Evolutionary conservation across 352 stramenopile species (phyloP), one percentile per base, ranked within the genome.

Genomic region (Pythium plurisporium): DNA sequence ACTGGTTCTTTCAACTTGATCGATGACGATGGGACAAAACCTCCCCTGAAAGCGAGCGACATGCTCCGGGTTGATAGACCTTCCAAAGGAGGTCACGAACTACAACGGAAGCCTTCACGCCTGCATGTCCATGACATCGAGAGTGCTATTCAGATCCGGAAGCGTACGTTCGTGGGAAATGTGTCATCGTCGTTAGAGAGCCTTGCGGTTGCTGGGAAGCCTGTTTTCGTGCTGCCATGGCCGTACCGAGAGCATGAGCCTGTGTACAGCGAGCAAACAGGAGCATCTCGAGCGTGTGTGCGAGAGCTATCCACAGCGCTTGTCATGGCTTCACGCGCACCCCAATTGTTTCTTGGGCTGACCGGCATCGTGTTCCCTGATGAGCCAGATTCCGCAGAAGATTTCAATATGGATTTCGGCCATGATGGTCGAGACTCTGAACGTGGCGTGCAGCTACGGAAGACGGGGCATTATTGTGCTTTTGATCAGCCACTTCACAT

Each of bases 401-500:
- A 51, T 20, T 55, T 41, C 31, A 36, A 23, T 23, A 22, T 59
- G 25, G 40, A 40, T 5, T 30, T 58, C 9, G 47, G n/a, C n/a
- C n/a, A 64, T 1, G 37, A 49, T 37, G 12, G 10, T 36, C 4
- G 9, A 11, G 47, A 52, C 9, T 37, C 22, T 17, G 41, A 26
- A 14, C 26, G 7, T 1, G 37, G 22, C 3, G 51, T 72, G 37
- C 68, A 62, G 2, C 38, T 92, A 25, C 40, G 72, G 8, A 56
- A 30, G 20, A 49, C 68, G 27, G 78, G 74, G 30, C 79, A 95
- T 52, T 95, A 92, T 55, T 64, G 91, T 27, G 82, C 78, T 22
- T 93, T 90, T 37, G 81, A 90, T 54, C 75, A 91, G 48, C 85
- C 85, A 1, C 50, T 91, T 46, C 82, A 95, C 60, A 76, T 88